Evolutionary conservation across 1,284 basidiomycete species (phyloP).

Genomic region (Puccinia polysora): DNA sequence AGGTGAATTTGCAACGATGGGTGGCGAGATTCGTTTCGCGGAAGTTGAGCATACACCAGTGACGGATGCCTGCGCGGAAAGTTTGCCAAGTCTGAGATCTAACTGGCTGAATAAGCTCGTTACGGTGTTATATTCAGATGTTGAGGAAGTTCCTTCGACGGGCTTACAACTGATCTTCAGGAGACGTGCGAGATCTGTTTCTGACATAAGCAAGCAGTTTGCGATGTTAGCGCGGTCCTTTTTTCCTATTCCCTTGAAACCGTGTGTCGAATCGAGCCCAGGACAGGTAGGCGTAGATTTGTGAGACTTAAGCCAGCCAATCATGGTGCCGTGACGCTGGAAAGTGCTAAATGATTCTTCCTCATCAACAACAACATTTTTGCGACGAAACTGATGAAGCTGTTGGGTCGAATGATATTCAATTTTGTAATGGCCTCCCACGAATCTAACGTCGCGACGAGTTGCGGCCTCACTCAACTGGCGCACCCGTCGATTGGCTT

Average conservation of each 20-base stretch:
- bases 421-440: slow-evolving; percentile 19
- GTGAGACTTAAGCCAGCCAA: slow-evolving; percentile 25
- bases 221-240: slow-evolving; percentile 1
- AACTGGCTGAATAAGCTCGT: no score
- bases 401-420: slow-evolving; percentile 25
- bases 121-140: no score
- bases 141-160: no score
- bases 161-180: no score
- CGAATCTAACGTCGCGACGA: not conserved
- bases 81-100: no score
- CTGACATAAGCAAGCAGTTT: slow-evolving; percentile 14
- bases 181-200: no score
- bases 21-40: no score
- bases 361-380: slow-evolving; percentile 16
- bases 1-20: no score
- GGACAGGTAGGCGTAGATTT: slow-evolving; percentile 37
- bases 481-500: slow-evolving; percentile 11
- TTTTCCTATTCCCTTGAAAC: not conserved
- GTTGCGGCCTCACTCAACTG: slow-evolving; percentile 18
- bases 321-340: slow-evolving; percentile 14
- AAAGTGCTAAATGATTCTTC: not conserved
- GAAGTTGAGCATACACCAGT: no score
- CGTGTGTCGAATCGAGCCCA: not conserved
- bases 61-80: no score
- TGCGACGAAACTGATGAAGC: slow-evolving; percentile 31